These are phyloP conservation scores for Salisapilia sapeloensis DNA, from an alignment of 352 stramenopile genomes.

Conservation along the genomic window DNA sequence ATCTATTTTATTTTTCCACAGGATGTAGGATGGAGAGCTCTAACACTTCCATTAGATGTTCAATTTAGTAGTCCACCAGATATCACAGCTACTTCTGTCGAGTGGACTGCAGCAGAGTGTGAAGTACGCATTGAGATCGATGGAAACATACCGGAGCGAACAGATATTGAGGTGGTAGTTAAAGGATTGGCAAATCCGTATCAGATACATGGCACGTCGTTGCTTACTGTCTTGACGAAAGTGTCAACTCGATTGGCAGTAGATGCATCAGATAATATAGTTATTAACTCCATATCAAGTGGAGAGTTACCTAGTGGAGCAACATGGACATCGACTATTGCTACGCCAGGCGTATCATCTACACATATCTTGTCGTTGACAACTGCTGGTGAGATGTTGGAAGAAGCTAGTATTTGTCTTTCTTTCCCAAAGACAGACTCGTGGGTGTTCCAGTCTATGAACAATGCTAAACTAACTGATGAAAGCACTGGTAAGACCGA, in stretches of 20 bases:
- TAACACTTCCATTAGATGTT: constrained; percentile 1
- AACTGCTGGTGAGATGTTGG: constrained; percentile 22
- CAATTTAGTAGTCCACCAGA: constrained; percentile 12
- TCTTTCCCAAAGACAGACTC: constrained; percentile 5
- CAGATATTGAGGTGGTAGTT: constrained; percentile 16
- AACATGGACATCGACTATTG: constrained; percentile 14
- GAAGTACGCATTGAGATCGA: constrained; percentile 16
- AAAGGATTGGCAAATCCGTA: constrained; percentile 40
- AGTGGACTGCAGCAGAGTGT: constrained; percentile 10
- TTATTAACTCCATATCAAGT: constrained; percentile 20
- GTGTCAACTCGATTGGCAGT: constrained; percentile 25
- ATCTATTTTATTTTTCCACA: constrained; percentile 15
- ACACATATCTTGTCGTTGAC: constrained; percentile 18
- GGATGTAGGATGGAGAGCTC: constrained; percentile 18
- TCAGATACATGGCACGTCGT: constrained; percentile 3
- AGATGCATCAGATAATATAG: constrained; percentile 19
- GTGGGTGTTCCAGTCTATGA: constrained; percentile 17
- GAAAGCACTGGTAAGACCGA: constrained; percentile 1
- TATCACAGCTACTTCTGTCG: constrained; percentile 9
- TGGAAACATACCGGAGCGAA: constrained; percentile 17
- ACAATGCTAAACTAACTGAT: constrained; percentile 8
- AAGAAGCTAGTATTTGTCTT: constrained; percentile 18
- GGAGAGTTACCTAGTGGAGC: constrained; percentile 8
- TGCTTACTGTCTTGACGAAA: constrained; percentile 12
- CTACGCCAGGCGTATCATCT: constrained; percentile 27